A percentile compares a stretch with the other conserved stretches of the same genome.
Evolutionary conservation across 1,284 basidiomycete species (phyloP).

Genomic region (Microbotryum silenes-acaulis): DNA sequence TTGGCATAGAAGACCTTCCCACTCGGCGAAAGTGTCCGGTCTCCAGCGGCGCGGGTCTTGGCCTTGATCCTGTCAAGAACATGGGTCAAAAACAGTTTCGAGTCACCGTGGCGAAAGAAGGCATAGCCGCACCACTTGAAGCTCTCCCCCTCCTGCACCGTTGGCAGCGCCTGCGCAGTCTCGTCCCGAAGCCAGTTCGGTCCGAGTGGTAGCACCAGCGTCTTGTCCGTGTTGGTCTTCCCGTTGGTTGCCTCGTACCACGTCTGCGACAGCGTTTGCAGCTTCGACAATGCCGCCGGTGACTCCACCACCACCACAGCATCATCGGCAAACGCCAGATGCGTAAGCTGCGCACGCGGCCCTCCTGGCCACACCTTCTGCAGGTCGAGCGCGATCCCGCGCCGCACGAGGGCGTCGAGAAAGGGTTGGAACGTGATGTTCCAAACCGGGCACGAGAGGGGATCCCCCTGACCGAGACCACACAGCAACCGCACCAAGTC

Average conservation of each 20-base stretch:
- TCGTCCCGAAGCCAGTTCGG: too few relatives aligned
- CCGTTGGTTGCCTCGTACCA: neutral
- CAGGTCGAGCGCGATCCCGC: neutral
- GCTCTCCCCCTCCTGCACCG: neutral
- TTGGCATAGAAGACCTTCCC: too few relatives aligned
- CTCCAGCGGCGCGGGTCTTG: neutral
- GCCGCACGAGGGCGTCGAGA: constrained; percentile 1
- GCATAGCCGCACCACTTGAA: too few relatives aligned
- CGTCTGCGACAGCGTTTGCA: neutral
- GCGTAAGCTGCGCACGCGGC: neutral
- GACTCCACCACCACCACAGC: neutral
- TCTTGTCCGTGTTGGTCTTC: too few relatives aligned
- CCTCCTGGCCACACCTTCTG: too few relatives aligned
- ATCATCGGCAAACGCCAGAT: constrained; percentile 7
- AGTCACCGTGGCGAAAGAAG: neutral
- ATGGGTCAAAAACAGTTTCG: neutral
- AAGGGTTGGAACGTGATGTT: constrained; percentile 7
- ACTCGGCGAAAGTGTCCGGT: too few relatives aligned
- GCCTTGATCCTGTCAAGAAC: neutral
- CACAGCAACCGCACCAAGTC: neutral
- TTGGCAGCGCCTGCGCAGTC: neutral
- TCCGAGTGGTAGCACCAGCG: too few relatives aligned
- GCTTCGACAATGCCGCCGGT: neutral
- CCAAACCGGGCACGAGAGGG: constrained; percentile 3
- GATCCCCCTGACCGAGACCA: constrained; percentile 6